These are phyloP conservation scores for Trichosanthes cucumerina DNA, from an alignment of 306 rosid genomes.

Conservation along the genomic window DNA sequence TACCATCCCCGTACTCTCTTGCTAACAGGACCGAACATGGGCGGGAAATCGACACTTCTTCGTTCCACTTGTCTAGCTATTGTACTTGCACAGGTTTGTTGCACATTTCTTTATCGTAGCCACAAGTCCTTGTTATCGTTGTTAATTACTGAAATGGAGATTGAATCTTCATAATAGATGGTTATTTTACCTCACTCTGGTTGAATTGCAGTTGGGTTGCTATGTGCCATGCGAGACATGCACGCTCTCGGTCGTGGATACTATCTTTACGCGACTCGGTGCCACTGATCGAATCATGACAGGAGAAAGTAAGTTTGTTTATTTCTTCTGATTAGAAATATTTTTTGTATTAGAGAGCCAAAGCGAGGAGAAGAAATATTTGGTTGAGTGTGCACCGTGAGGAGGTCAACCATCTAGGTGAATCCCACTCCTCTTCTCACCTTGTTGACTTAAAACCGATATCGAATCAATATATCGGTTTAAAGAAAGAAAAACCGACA, in stretches of 20 bases:
- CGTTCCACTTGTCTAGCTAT: constrained; percentile 94
- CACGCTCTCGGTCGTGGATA: constrained; percentile 69
- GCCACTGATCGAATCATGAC: constrained; percentile 96
- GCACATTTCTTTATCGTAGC: constrained; percentile 4
- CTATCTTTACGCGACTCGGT: constrained; percentile 89
- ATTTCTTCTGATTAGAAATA: neutral
- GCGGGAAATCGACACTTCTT: constrained; percentile 90
- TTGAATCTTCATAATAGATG: neutral
- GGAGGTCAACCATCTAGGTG: neutral
- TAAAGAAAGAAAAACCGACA: neutral
- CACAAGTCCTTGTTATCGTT: too few relatives aligned
- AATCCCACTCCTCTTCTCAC: neutral
- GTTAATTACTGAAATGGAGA: neutral
- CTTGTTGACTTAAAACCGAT: neutral
- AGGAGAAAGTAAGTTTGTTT: constrained; percentile 79
- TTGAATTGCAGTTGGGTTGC: constrained; percentile 79
- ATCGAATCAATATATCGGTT: neutral
- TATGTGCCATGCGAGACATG: constrained; percentile 79
- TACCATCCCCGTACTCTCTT: constrained; percentile 59
- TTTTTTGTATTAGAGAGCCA: neutral
- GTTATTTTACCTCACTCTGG: neutral
- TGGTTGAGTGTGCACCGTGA: neutral
- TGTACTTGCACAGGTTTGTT: constrained; percentile 77
- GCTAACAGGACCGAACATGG: constrained; percentile 97
- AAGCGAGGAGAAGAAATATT: neutral